Conservation (phyloP, 1,139 yeast genomes). For the Candida neerlandica region DNA sequence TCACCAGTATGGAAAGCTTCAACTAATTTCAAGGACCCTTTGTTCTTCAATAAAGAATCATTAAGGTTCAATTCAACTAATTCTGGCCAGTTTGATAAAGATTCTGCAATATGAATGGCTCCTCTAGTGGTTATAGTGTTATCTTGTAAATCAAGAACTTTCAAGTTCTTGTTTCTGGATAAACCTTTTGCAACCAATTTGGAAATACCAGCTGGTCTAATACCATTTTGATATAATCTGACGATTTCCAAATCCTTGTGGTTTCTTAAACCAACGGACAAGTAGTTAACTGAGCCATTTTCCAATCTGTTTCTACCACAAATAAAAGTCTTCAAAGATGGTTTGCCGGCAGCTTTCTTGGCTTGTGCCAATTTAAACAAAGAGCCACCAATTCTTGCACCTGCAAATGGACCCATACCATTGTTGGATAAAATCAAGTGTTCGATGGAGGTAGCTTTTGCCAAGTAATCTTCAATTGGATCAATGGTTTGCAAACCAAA, state of each 20-base stretch:
- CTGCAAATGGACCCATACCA: constrained; percentile 98
- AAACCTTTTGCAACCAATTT: constrained; percentile 76
- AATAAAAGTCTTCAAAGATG: constrained; percentile 73
- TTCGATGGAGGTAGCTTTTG: constrained; percentile 75
- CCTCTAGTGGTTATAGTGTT: constrained; percentile 89
- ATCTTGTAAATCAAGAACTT: constrained; percentile 86
- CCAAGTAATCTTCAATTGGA: constrained; percentile 76
- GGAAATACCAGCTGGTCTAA: constrained; percentile 89
- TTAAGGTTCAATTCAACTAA: constrained; percentile 81
- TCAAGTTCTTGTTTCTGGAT: constrained; percentile 57
- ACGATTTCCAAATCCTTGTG: constrained; percentile 75
- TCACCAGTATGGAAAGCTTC: constrained; percentile 48
- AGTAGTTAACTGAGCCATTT: constrained; percentile 83
- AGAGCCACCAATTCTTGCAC: constrained; percentile 88
- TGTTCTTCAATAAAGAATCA: constrained; percentile 81
- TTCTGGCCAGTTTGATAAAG: constrained; percentile 43
- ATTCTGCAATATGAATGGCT: constrained; percentile 48
- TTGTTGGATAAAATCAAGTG: constrained; percentile 90
- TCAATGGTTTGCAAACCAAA: constrained; percentile 95
- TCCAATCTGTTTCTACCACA: constrained; percentile 97
- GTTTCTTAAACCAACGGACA: constrained; percentile 74
- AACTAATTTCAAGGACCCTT: constrained; percentile 64
- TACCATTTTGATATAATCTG: constrained; percentile 91
- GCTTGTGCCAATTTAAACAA: constrained; percentile 71
- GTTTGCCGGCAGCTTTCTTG: constrained; percentile 49